A percentile compares a stretch with the other conserved stretches of the same genome.
Conservation (phyloP, 2,329 filamentous ascomycete genomes). For the Phialocephala subalpina region DNA sequence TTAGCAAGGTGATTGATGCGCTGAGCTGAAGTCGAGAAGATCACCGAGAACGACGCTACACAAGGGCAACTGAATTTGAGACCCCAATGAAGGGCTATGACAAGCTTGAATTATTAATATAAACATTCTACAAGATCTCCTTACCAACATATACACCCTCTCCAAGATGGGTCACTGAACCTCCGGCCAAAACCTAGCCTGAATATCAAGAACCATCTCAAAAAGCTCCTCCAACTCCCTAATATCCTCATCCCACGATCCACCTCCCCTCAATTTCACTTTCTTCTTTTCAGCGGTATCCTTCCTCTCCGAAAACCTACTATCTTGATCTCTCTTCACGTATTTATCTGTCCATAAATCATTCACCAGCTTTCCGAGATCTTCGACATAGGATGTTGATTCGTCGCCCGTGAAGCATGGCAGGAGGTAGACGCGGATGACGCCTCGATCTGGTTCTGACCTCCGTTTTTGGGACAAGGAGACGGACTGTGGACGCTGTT, state of each 20-base stretch:
- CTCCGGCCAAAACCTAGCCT: constrained; percentile 15
- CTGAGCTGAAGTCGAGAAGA: too few relatives aligned
- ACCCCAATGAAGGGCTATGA: too few relatives aligned
- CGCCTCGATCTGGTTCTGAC: neutral
- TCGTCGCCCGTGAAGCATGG: constrained; percentile 8
- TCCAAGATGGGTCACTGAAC: neutral
- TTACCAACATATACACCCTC: neutral
- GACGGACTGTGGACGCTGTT: neutral
- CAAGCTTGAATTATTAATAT: neutral
- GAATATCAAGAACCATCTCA: constrained; percentile 17
- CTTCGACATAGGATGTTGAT: neutral
- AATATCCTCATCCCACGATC: constrained; percentile 11
- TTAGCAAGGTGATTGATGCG: too few relatives aligned
- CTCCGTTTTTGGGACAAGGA: constrained; percentile 3
- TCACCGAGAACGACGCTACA: too few relatives aligned
- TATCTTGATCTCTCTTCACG: neutral
- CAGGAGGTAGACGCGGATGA: constrained; percentile 1
- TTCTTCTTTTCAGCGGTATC: neutral
- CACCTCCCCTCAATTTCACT: neutral
- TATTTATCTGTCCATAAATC: constrained; percentile 15
- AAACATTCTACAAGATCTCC: neutral
- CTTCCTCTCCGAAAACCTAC: neutral
- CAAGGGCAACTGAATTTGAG: too few relatives aligned
- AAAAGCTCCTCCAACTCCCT: constrained; percentile 6
- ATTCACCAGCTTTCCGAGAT: constrained; percentile 6